Evolutionary conservation across 352 stramenopile species (phyloP), one percentile per base, ranked within the genome.

Genomic region (Globisporangium camurandrum): DNA sequence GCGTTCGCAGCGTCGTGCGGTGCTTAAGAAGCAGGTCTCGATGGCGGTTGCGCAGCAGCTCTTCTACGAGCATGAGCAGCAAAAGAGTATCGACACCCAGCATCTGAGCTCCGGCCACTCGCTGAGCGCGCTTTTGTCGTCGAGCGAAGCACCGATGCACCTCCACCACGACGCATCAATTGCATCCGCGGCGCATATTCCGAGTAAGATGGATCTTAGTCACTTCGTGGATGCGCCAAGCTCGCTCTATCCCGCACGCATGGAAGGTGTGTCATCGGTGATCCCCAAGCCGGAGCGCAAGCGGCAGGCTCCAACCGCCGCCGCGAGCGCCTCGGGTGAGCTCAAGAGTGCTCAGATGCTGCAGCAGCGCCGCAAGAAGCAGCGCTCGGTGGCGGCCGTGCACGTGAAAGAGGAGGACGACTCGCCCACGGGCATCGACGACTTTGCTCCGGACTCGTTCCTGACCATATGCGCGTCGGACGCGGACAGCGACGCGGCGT

Each of bases 1-100:
- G 46, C 76, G 79, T n/a, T 89, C 77, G 24, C 76, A 88, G 63
- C 71, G 75, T 31, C 77, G 79, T 14, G 75, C 80, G 4, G 68
- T 92, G 49, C 59, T 89, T 34, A 92, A 92, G 63, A 84, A 87
- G 46, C 77, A 92, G 40, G 76, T 87, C 26, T 86, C 72, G 3
- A 84, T 90, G 71, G 76, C 75, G 0, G 75, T 90, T 28, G 75
- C 78, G 5, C 75, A 90, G 43, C 75, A 88, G 59, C 73, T 88
- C 50, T 90, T 88, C 48, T 84, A 69, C 59, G 75, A 86, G 58
- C 74, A 90, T 61, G 75, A 87, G 51, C 75, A 90, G 41, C 77
- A 86, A 37, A 89, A 89, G 55, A 75, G 66, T 33, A 49, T 86
- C 2, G 75, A 63, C 6, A 66, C 75, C 3, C 69, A 81, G 36